Conservation (phyloP, 768 basidiomycete genomes). For the Boletus coccyginus region DNA sequence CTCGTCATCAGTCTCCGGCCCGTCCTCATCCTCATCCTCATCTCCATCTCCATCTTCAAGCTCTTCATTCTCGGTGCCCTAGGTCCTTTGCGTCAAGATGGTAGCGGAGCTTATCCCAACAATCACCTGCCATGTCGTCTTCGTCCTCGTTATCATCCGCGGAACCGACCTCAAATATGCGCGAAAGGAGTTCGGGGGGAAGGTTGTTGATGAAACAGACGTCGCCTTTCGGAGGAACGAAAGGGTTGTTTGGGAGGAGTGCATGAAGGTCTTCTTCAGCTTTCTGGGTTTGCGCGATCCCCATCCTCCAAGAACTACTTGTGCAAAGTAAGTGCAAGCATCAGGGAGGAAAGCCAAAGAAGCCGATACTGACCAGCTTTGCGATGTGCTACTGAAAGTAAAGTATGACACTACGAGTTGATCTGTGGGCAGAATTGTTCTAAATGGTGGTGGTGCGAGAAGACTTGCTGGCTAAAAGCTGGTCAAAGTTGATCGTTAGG, state of each 20-base stretch:
- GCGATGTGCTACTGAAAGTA: too few species aligned
- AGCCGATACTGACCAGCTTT: background rate
- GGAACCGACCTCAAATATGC: constrained; percentile 52
- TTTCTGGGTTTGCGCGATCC: background rate
- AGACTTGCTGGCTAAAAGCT: too few species aligned
- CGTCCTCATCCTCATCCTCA: constrained; percentile 1
- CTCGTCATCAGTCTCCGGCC: too few species aligned
- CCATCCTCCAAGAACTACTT: constrained; percentile 1
- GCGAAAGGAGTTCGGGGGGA: constrained; percentile 54
- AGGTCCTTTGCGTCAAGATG: constrained; percentile 36
- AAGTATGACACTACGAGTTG: too few species aligned
- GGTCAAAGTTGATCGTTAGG: too few species aligned
- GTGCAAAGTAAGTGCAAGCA: background rate
- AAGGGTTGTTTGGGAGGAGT: constrained; percentile 45
- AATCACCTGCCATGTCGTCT: constrained; percentile 23
- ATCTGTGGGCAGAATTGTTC: too few species aligned
- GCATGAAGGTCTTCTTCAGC: constrained; percentile 4
- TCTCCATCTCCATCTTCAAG: background rate
- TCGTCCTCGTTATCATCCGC: constrained; percentile 37
- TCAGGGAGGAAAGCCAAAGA: background rate
- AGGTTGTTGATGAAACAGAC: constrained; percentile 50
- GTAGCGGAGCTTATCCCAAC: background rate
- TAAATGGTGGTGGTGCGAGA: too few species aligned
- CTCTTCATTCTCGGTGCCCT: background rate
- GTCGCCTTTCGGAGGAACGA: constrained; percentile 40